These are phyloP conservation scores for Piloderma croceum DNA, from an alignment of 768 basidiomycete genomes.

Conservation along the genomic window DNA sequence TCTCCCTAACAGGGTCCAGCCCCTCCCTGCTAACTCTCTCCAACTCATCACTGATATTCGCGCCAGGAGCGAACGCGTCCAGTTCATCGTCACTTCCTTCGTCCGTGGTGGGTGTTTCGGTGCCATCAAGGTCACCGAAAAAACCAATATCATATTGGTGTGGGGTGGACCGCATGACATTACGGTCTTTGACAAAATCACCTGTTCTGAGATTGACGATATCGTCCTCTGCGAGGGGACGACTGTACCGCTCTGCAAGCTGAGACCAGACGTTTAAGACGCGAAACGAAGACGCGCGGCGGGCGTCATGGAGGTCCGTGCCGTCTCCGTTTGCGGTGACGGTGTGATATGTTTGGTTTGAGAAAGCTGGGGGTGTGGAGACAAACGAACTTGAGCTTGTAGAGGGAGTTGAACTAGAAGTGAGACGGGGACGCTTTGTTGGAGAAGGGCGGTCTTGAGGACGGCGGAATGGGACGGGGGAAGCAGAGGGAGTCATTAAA, in stretches of 20 bases:
- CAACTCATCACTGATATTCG: constrained; percentile 27
- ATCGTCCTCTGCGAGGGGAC: constrained; percentile 71
- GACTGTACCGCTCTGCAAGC: constrained; percentile 63
- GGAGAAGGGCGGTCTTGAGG: too few species aligned
- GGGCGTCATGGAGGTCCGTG: constrained; percentile 50
- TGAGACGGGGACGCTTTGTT: too few species aligned
- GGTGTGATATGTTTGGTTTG: too few species aligned
- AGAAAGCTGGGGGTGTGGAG: too few species aligned
- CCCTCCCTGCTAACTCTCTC: constrained; percentile 24
- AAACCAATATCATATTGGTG: constrained; percentile 47
- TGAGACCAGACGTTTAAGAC: constrained; percentile 60
- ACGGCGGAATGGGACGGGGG: too few species aligned
- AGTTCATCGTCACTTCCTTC: constrained; percentile 60
- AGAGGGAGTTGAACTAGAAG: too few species aligned
- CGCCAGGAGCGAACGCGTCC: constrained; percentile 40
- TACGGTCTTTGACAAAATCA: constrained; percentile 63
- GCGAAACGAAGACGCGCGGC: constrained; percentile 51
- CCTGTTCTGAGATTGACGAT: constrained; percentile 64
- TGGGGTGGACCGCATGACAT: constrained; percentile 45
- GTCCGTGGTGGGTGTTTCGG: constrained; percentile 33
- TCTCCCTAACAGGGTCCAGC: constrained; percentile 32
- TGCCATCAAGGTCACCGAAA: constrained; percentile 36
- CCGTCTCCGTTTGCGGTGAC: too few species aligned
- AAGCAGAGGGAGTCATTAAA: too few species aligned
- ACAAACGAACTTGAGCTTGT: too few species aligned